Evolutionary conservation across 2,329 filamentous ascomycete genomes (phyloP).

Genomic region (Colletotrichum sp.): DNA sequence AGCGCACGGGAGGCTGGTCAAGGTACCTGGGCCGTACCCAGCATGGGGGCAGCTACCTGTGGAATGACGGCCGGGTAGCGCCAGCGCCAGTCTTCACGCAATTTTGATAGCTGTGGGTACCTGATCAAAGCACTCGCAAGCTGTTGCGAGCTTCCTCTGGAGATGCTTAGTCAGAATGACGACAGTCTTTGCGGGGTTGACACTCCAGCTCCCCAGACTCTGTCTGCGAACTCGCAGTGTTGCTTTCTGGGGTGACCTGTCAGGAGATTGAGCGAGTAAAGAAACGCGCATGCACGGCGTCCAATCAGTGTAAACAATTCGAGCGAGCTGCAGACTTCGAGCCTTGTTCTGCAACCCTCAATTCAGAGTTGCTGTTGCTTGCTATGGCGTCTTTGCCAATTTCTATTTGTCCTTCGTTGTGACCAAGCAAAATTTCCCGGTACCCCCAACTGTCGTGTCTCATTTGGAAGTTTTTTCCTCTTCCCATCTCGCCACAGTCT

Average conservation of each 20-base stretch:
- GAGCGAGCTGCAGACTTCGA: not conserved
- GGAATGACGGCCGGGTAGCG: slow-evolving; percentile 10
- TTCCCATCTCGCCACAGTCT: not conserved
- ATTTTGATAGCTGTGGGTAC: slow-evolving; percentile 16
- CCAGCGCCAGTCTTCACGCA: slow-evolving; percentile 7
- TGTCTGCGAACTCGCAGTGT: not conserved
- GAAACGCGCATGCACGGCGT: not conserved
- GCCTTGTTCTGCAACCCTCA: not conserved
- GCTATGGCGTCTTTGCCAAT: not conserved
- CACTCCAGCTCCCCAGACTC: not conserved
- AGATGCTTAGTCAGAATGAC: slow-evolving; percentile 19
- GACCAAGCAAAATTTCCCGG: not conserved
- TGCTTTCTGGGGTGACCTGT: not conserved
- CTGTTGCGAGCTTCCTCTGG: not conserved
- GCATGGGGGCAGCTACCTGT: not conserved
- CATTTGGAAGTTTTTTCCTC: not conserved
- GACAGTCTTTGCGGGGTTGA: slow-evolving; percentile 21
- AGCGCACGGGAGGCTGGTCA: not conserved
- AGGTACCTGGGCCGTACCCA: slow-evolving; percentile 8
- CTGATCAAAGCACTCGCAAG: not conserved
- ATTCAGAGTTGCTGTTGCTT: not conserved
- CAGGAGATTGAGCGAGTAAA: slow-evolving; percentile 1
- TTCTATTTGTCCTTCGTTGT: not conserved
- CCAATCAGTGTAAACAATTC: not conserved
- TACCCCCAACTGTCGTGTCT: not conserved